Conservation (phyloP, 225 moss, liverwort and hornwort genomes). For the Polytrichum formosum region DNA sequence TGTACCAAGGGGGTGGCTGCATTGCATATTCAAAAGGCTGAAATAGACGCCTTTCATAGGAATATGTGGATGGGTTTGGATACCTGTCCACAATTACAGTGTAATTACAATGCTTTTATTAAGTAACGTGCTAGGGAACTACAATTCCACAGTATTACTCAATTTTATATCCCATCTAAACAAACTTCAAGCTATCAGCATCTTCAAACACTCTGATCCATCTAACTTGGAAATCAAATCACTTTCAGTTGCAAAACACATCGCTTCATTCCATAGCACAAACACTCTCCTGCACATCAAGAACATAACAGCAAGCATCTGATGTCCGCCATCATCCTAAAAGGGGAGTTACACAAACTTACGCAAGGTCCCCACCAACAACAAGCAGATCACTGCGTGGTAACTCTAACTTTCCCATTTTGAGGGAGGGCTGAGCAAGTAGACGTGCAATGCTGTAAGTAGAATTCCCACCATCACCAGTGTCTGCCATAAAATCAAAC, state of each 20-base stretch:
- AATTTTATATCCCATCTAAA: too few relatives aligned
- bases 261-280: too few relatives aligned
- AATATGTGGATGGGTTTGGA: conserved; percentile 96
- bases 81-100: conserved; percentile 57
- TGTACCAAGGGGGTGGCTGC: conserved; percentile 76
- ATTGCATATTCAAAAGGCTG: conserved; percentile 94
- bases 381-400: conserved; percentile 89
- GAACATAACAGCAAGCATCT: too few relatives aligned
- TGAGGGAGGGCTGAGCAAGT: conserved; percentile 86
- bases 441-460: conserved; percentile 90
- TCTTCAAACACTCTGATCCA: too few relatives aligned
- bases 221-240: too few relatives aligned
- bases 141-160: too few relatives aligned
- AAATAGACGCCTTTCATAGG: conserved; percentile 94
- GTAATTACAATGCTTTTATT: neutral
- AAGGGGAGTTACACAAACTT: conserved; percentile 20
- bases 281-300: too few relatives aligned
- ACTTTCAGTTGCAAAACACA: too few relatives aligned
- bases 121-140: too few relatives aligned
- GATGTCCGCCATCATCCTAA: too few relatives aligned
- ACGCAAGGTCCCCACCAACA: conserved; percentile 99
- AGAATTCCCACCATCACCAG: conserved; percentile 99
- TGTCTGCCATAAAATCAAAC: conserved; percentile 99
- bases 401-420: conserved; percentile 67
- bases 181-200: too few relatives aligned